Evolutionary conservation across 169 alveolate genomes (phyloP).

Genomic region (Plasmodium vivax): DNA sequence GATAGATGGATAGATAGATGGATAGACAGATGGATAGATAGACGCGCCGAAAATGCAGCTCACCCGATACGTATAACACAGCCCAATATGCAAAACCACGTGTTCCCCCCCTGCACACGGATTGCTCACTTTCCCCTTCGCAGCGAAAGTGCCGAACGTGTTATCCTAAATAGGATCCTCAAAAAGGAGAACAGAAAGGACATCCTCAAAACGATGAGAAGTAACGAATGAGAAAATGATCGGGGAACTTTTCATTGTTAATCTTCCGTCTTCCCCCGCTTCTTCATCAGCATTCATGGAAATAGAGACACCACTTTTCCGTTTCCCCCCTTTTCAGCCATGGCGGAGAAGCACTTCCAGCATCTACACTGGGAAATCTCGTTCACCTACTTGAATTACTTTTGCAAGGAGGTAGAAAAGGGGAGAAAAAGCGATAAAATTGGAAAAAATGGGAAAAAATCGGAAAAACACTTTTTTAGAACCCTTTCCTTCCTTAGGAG

Average conservation of each 20-base stretch:
- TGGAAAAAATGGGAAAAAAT: not conserved
- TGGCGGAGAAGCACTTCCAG: slow-evolving; percentile 27
- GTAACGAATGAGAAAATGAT: slow-evolving; percentile 12
- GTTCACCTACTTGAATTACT: slow-evolving; percentile 32
- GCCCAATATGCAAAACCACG: not conserved
- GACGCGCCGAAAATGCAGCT: not conserved
- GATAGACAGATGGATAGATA: not conserved
- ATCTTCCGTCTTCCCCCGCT: not conserved
- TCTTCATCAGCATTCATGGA: not conserved
- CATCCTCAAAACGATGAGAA: slow-evolving; percentile 25
- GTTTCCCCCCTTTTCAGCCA: slow-evolving; percentile 1
- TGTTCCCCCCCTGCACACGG: not conserved
- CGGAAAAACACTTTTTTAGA: not conserved
- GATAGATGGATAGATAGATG: not conserved
- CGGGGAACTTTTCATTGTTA: not conserved
- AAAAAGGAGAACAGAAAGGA: slow-evolving; percentile 63
- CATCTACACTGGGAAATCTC: not conserved
- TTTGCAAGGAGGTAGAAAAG: slow-evolving; percentile 38
- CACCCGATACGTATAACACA: not conserved
- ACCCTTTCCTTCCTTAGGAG: not conserved
- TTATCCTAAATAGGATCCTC: slow-evolving; percentile 57
- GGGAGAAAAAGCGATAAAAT: not conserved
- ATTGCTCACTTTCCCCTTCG: not conserved
- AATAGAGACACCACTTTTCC: not conserved
- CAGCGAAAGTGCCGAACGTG: slow-evolving; percentile 43